Percentiles rank a stretch among this genome's conserved stretches.
These are phyloP conservation scores for Starmerella stellata DNA, from an alignment of 805 yeast genomes.

Conservation along the genomic window DNA sequence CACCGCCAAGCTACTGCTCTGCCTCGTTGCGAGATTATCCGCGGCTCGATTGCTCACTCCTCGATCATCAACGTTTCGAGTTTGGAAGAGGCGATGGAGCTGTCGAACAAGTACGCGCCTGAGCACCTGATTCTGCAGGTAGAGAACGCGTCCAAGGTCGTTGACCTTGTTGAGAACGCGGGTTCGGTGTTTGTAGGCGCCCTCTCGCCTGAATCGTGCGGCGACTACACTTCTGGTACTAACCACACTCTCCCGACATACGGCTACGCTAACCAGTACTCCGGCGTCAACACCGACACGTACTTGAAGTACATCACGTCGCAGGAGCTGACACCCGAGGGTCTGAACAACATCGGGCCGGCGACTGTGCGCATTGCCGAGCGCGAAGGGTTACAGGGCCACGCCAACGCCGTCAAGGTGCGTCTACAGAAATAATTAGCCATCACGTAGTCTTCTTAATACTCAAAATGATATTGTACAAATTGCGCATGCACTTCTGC, in stretches of 20 bases:
- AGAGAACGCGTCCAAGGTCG: conserved; percentile 54
- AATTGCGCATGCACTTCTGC: too few species aligned
- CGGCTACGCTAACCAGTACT: conserved; percentile 93
- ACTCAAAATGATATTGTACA: too few species aligned
- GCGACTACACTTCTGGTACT: conserved; percentile 95
- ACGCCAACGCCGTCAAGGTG: conserved; percentile 88
- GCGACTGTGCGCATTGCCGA: conserved; percentile 93
- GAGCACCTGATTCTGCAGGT: conserved; percentile 92
- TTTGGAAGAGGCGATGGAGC: conserved; percentile 63
- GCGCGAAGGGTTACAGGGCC: conserved; percentile 94
- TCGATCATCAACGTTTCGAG: conserved; percentile 52
- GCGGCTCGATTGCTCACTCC: conserved; percentile 83
- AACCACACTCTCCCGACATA: conserved; percentile 97
- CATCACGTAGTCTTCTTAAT: not conserved
- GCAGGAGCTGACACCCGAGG: conserved; percentile 74
- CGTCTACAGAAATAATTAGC: conserved; percentile 34
- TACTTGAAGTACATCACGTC: conserved; percentile 90
- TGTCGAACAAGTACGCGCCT: conserved; percentile 88
- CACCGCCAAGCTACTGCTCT: conserved; percentile 63
- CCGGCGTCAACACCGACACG: conserved; percentile 91
- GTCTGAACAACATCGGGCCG: conserved; percentile 74
- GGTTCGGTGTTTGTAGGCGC: conserved; percentile 95
- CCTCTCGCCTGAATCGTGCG: conserved; percentile 92
- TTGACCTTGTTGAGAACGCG: conserved; percentile 67
- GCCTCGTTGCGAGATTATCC: conserved; percentile 85